Base-by-base conservation (phyloP, 1,139 yeast genomes). In the Yamadazyma pseudoaaseri region DNA sequence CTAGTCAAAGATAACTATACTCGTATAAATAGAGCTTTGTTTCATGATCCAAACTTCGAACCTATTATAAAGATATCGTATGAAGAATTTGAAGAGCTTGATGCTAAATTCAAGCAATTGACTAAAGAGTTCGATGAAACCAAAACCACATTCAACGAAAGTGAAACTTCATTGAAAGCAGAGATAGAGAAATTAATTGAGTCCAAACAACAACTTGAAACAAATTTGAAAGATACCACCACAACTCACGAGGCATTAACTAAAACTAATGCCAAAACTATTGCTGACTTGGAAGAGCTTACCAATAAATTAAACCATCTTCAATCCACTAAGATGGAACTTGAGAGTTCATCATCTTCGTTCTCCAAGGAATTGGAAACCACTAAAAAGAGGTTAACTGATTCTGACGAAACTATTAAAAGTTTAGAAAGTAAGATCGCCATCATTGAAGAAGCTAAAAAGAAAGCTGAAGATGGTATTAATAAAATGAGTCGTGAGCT, bases 401-500 rank as follows among this genome's bases (percentile, higher is more conserved):
- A 45, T 2, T 44, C 60, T 1, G 53, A 47, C 12, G 69, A 62
- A 9, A 44, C 52, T 0, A 34, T 55, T 5, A 59, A 53, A 30
- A 42, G 42, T 3, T 42, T 67, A 18, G 62, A 61, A 35, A 37
- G 36, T 6, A 62, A 60, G 35, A 49, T 66, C 15, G 53, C 52
- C 3, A 38, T 48, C 2, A 45, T 59, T 1, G 70, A 66, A 38
- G 55, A 46, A 21, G 77, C 75, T 7, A 85, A 83, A 48, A 69
- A 71, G 17, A 83, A 78, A 43, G 86, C 92, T 1, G 97, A 90
- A 49, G 81, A 79, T 41, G 97, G 96, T 5, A 82, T 90, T 37
- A 90, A 87, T 53, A 87, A 87, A 47, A 86, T 90, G 96, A 84
- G 83, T 39, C 69, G 92, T 29, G 97, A 89, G 44, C 63, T 90